Evolutionary conservation across 495 filamentous ascomycete genomes (phyloP), one percentile per base, ranked within the genome.

Genomic region (Ramalina intermedia): DNA sequence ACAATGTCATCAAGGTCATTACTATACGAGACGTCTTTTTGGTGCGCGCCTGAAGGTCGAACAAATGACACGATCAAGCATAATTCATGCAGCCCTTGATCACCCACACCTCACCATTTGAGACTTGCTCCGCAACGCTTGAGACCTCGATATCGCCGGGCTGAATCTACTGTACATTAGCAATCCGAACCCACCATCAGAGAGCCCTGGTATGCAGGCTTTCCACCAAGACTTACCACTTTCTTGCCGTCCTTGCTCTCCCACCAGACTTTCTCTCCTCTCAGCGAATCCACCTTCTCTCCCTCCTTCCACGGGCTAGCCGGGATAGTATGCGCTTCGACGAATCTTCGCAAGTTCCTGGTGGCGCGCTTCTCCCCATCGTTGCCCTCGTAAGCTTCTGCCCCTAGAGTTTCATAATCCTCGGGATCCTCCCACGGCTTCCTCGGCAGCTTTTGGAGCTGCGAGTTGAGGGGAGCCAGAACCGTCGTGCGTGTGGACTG

Each of bases 341-440:
- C 86, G 63, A 96, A 96, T 35, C 76, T 68, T 59, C 78, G 74
- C 58, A 96, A 57, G 59, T 98, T 98, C 49, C 65, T 68, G 37
- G 78, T 74, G 2, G 91, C 90, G 23, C 89, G 70, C 48, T 90
- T 84, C 50, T 83, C 79, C 0, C 93, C 93, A 13, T 76, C 78
- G 0, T 71, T 63, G 0, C 91, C 91, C 35, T 84, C 75, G 61
- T 96, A 96, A 4, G 86, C 87, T 29, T 81, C 62, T n/a, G 75
- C 68, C 0, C 90, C 90, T 16, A 86, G 68, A 6, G 66, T 67
- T 3, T 66, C 67, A 61, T 94, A 94, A 48, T 98, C 93, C 37
- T 76, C 64, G 0, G 85, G 79, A 53, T 93, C 80, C 56, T 98
- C 90, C 91, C 91, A 98, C 2, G 91, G 91, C 59, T 96, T 96